phyloP scores from a whole-genome alignment of 148 eudicot species.

The Diospyros kaki region DNA sequence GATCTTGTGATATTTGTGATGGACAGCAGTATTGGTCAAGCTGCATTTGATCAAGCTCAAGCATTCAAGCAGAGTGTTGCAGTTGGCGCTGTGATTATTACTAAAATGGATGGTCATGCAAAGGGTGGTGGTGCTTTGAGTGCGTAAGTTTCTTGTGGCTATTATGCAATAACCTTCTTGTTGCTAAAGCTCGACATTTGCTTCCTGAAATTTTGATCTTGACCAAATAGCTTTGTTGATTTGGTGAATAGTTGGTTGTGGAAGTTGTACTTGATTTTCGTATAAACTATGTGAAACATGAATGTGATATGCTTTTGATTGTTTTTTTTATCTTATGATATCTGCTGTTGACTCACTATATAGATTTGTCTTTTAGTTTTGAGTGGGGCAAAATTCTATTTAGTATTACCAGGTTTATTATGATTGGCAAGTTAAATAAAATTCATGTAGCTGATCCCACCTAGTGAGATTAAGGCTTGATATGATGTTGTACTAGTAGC shows the following conservation, averaged over 20 bases:
- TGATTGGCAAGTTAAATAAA: too few species aligned
- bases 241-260: neutral
- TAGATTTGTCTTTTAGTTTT: neutral
- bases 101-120: slow-evolving; percentile 99
- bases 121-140: slow-evolving; percentile 99
- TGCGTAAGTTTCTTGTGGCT: slow-evolving; percentile 65
- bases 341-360: too few species aligned
- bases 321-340: neutral
- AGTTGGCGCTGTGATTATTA: slow-evolving; percentile 96
- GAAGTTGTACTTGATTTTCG: neutral
- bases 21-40: slow-evolving; percentile 99
- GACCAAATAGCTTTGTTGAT: neutral
- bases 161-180: too few species aligned
- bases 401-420: neutral
- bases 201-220: neutral
- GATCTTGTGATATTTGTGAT: slow-evolving; percentile 96
- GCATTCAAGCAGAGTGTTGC: slow-evolving; percentile 99
- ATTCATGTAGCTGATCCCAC: too few species aligned
- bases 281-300: neutral
- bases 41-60: slow-evolving; percentile 96
- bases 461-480: too few species aligned
- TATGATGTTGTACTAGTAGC: too few species aligned
- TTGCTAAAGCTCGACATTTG: neutral
- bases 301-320: neutral
- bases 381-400: neutral